These are phyloP conservation scores for Phytophthora rubi DNA, from an alignment of 352 stramenopile genomes.

Conservation along the genomic window DNA sequence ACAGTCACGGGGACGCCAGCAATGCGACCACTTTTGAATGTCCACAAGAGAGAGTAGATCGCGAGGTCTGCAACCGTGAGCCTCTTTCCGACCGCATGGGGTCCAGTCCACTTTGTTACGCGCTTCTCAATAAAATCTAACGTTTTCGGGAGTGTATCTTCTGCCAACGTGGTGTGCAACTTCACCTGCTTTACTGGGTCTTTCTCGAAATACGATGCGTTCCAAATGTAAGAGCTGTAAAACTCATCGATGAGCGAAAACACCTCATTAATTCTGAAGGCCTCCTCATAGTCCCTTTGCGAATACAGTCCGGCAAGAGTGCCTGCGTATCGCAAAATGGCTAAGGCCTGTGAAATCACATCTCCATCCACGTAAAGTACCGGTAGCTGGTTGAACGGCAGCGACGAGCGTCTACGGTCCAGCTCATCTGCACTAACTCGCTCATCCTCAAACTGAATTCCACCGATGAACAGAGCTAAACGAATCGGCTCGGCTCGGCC, in stretches of 20 bases:
- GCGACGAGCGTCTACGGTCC: conserved; percentile 29
- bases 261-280: conserved; percentile 51
- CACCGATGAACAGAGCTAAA: conserved; percentile 50
- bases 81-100: conserved; percentile 34
- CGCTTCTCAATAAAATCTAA: conserved; percentile 50
- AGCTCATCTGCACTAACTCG: conserved; percentile 46
- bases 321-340: conserved; percentile 70
- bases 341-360: conserved; percentile 51
- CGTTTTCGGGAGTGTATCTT: conserved; percentile 48
- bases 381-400: conserved; percentile 55
- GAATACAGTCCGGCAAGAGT: conserved; percentile 56
- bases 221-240: conserved; percentile 41
- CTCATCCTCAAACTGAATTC: conserved; percentile 62
- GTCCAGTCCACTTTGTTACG: conserved; percentile 33
- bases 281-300: conserved; percentile 29
- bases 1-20: conserved; percentile 35
- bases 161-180: conserved; percentile 28
- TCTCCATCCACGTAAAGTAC: conserved; percentile 51
- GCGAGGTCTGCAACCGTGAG: conserved; percentile 61
- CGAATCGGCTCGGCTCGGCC: conserved; percentile 62
- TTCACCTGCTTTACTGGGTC: conserved; percentile 35
- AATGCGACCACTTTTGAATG: conserved; percentile 42
- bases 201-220: conserved; percentile 38
- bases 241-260: conserved; percentile 50
- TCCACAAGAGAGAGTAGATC: conserved; percentile 52